Base-by-base conservation (phyloP, 176 grass and related monocot genomes). In the Miscanthus lutarioriparius region DNA sequence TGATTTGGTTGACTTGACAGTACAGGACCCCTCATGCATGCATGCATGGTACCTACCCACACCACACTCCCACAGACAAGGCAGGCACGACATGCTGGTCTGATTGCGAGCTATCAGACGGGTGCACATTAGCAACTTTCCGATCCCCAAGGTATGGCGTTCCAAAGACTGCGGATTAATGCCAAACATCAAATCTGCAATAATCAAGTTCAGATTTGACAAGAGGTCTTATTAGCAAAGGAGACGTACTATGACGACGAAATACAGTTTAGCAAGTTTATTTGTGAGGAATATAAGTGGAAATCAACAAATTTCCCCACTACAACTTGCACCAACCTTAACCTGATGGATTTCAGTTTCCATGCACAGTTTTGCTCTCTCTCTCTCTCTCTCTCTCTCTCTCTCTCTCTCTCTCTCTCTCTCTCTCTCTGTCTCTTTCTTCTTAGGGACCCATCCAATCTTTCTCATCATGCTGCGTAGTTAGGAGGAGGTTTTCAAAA, bases 91-190 rank as follows among this genome's bases (percentile, higher is more conserved):
- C 22, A 44, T 33, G 37, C 16, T 74, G 69, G 45, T 74, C 26
- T 83, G 80, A 83, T 74, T 72, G 69, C 69, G 33, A 83, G 45
- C 53, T 26, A 64, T 74, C 54, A 47, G 39, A 63, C 19, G 16
- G 37, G 22, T 11, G 17, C 80, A 83, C 39, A 41, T 1, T 41
- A 41, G 39, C 39, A 41, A 41, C 8, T 41, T 10, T 41, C 8
- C 39, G 33, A 35, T 35, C 33, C 33, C 8, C 39, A 41, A 41
- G 39, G 39, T 43, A n/a, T n/a, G n/a, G n/a, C n/a, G 10, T 10
- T 43, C 41, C 41, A 43, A 43, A 43, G 41, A 43, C 10, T 43
- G 41, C 2, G 41, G 41, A 43, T 43, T 43, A 43, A 43, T 43
- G 41, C 41, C 41, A 43, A 43, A 11, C 9, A 43, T 43, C 9